Conservation (phyloP, 179 eudicot species). For the Heliamphora pulchella region DNA sequence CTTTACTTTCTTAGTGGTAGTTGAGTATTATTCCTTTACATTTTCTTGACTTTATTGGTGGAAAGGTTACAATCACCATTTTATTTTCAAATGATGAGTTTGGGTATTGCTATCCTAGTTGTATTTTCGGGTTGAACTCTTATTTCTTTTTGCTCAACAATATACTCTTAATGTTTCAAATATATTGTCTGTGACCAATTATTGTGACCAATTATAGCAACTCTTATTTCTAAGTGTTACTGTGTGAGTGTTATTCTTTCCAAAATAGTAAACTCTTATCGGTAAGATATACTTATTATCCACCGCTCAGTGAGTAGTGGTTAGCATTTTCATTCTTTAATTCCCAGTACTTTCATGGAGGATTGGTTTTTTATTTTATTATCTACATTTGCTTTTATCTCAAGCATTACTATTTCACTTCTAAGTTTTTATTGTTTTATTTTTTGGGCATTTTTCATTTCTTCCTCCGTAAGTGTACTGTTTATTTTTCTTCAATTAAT, state of each 20-base stretch:
- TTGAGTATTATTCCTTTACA: not conserved
- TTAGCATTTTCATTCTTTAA: not conserved
- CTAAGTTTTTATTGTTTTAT: not conserved
- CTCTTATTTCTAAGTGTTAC: too few relatives aligned
- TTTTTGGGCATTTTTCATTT: not conserved
- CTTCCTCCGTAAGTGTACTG: not conserved
- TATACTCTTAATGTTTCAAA: too few relatives aligned
- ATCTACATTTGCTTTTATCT: not conserved
- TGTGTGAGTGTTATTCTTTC: too few relatives aligned
- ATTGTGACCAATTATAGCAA: too few relatives aligned
- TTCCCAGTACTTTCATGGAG: not conserved
- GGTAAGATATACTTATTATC: too few relatives aligned
- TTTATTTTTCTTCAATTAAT: not conserved
- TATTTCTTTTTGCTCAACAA: not conserved
- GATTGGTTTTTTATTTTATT: not conserved
- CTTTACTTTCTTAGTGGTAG: slow-evolving; percentile 6
- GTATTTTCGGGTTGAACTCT: not conserved
- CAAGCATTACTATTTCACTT: not conserved
- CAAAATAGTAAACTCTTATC: too few relatives aligned
- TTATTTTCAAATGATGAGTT: slow-evolving; percentile 14
- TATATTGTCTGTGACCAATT: too few relatives aligned
- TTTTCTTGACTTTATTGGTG: not conserved
- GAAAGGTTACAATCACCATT: not conserved
- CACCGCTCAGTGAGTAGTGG: too few relatives aligned
- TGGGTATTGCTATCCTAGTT: not conserved